phyloP scores from a whole-genome alignment of 169 alveolate species.

The Toxoplasma gondii region DNA sequence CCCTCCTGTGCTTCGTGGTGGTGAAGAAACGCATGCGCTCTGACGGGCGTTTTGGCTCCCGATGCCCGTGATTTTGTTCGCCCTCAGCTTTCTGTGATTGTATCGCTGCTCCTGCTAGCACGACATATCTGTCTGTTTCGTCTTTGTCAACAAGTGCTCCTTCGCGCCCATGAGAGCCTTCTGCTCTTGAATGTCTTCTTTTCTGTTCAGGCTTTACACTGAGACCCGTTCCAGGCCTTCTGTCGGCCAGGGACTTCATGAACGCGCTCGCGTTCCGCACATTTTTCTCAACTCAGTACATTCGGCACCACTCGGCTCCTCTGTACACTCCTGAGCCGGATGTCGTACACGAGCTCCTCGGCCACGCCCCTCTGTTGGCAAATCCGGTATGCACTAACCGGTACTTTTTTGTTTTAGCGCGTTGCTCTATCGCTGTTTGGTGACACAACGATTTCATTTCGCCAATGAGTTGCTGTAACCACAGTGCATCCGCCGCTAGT shows the following conservation, averaged over 20 bases:
- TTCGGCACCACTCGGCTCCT: constrained; percentile 85
- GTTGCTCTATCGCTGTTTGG: no score
- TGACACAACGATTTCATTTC: no score
- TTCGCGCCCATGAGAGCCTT: background rate
- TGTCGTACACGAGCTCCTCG: constrained; percentile 83
- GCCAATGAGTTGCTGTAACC: no score
- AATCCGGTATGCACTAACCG: constrained; percentile 57
- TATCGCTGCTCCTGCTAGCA: no score
- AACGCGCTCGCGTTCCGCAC: constrained; percentile 85
- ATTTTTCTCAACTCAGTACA: constrained; percentile 82
- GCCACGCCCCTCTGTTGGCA: constrained; percentile 89
- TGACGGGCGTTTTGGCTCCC: no score
- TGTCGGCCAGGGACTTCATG: constrained; percentile 85
- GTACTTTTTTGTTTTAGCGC: background rate
- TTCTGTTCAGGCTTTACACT: constrained; percentile 78
- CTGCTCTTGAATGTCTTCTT: background rate
- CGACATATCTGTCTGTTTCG: no score
- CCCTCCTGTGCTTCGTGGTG: no score
- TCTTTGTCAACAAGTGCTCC: no score
- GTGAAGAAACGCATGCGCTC: no score
- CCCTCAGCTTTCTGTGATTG: no score
- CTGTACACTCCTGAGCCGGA: constrained; percentile 91
- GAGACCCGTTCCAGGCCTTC: constrained; percentile 84
- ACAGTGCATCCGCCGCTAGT: no score
- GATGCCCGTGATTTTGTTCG: no score